A percentile compares a stretch with the other conserved stretches of the same genome.
phyloP scores from a whole-genome alignment of 352 stramenopile species.

The Phytophthora tubulina region DNA sequence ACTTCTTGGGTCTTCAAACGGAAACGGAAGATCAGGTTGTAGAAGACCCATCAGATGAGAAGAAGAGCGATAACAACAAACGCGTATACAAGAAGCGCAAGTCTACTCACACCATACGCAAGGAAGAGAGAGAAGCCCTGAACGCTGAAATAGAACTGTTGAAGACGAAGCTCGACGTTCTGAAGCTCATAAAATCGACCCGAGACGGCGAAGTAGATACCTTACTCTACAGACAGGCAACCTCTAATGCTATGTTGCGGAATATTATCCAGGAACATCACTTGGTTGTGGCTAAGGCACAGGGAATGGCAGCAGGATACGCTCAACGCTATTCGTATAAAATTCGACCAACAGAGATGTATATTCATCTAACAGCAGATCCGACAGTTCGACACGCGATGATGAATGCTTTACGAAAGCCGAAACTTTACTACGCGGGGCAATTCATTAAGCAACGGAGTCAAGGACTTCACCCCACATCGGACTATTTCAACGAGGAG shows the following conservation, averaged over 20 bases:
- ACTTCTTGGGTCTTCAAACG: too few species aligned
- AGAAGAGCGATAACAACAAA: slow-evolving; percentile 27
- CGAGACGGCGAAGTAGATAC: neutral
- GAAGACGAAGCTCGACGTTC: slow-evolving; percentile 23
- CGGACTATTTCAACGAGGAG: slow-evolving; percentile 39
- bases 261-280: slow-evolving; percentile 25
- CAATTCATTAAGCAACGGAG: slow-evolving; percentile 51
- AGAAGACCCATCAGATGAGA: too few species aligned
- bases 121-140: slow-evolving; percentile 43
- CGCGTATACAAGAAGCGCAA: slow-evolving; percentile 48
- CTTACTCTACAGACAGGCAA: neutral
- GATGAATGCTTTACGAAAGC: slow-evolving; percentile 38
- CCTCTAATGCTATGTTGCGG: slow-evolving; percentile 15
- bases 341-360: slow-evolving; percentile 44
- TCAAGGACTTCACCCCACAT: slow-evolving; percentile 44
- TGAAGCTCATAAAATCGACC: slow-evolving; percentile 27
- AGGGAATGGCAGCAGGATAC: slow-evolving; percentile 11
- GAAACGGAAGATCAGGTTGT: too few species aligned
- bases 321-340: slow-evolving; percentile 20
- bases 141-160: slow-evolving; percentile 21
- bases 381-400: slow-evolving; percentile 25
- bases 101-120: slow-evolving; percentile 42
- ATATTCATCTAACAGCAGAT: slow-evolving; percentile 46
- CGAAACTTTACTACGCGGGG: slow-evolving; percentile 51
- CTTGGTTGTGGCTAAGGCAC: slow-evolving; percentile 12